Evolutionary conservation across 331 rosid genomes (phyloP).

Genomic region (Quercus lobata): DNA sequence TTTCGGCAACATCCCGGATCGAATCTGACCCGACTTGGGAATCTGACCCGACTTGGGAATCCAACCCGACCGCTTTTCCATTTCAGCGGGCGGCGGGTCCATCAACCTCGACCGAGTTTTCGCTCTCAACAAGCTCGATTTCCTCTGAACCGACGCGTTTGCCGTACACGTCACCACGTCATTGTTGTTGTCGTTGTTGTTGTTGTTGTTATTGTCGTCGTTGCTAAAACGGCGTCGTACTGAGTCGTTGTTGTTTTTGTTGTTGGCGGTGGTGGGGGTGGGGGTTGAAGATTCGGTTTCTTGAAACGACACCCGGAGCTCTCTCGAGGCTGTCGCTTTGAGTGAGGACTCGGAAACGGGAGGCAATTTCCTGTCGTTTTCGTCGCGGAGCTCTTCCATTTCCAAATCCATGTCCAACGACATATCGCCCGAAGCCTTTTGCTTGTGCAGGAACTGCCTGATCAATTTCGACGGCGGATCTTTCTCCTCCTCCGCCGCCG

Average conservation of each 20-base stretch:
- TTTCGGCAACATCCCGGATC: conserved; percentile 51
- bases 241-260: conserved; percentile 26
- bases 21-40: conserved; percentile 39
- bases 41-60: conserved; percentile 41
- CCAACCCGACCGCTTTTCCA: conserved; percentile 41
- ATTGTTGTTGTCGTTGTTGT: neutral
- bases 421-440: conserved; percentile 56
- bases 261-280: conserved; percentile 13
- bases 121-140: conserved; percentile 37
- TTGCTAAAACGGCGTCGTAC: conserved; percentile 32
- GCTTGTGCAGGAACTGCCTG: conserved; percentile 58
- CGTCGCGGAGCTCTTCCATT: conserved; percentile 58
- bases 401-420: conserved; percentile 87
- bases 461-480: conserved; percentile 85
- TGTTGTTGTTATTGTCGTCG: conserved; percentile 9
- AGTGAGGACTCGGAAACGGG: conserved; percentile 42
- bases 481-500: too few relatives aligned
- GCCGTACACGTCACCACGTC: conserved; percentile 70
- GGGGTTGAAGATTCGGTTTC: too few relatives aligned
- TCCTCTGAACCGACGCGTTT: conserved; percentile 58
- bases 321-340: conserved; percentile 32
- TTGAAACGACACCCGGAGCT: conserved; percentile 61
- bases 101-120: conserved; percentile 69
- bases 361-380: neutral
- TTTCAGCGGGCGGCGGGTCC: conserved; percentile 79